Base-by-base conservation (phyloP, 2,329 filamentous ascomycete species). In the Sporothrix inflata region DNA sequence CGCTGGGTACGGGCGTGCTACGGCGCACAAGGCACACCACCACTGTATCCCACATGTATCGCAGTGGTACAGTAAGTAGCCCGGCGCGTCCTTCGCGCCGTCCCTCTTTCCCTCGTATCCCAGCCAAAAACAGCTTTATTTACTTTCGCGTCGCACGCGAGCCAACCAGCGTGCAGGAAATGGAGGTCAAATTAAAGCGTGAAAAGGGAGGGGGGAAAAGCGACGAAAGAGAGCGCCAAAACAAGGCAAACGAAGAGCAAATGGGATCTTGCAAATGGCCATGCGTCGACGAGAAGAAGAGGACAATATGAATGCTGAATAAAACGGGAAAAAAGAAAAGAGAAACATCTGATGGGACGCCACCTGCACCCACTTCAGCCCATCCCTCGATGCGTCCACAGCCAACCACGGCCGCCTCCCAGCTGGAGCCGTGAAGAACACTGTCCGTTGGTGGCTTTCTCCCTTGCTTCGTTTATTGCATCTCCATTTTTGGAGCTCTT, bases 121-220 rank as follows among this genome's bases (percentile, higher is more conserved):
- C n/a, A n/a, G 60, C 65, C 63, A 61, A 65, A 65, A 45, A 12
- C 60, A 45, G 57, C 53, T 72, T 66, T 72, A 72, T 72, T 72
- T 72, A 72, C 71, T 72, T 60, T 72, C 67, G 67, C 67, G 71
- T 66, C 60, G 68, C 47, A 27, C 19, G 38, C 27, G 38, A n/a
- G 57, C 71, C 71, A 70, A 72, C 30, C 49, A 70, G 34, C 14
- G 38, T 8, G 8, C 16, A 65, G 38, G 27, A 24, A 40, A 8
- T 16, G 27, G 21, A 71, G 45, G 57, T 53, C 69, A 45, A 63
- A 42, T 14, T 2, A 14, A 42, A 11, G 40, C 40, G 42, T 47
- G 42, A 47, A 47, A 16, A 7, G 4, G 27, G 38, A 11, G 38
- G 47, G 4, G 14, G n/a, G n/a, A 5, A 16, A 66, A n/a, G 40